Conservation (phyloP, 176 grass and related monocot species). For the Themeda triandra region DNA sequence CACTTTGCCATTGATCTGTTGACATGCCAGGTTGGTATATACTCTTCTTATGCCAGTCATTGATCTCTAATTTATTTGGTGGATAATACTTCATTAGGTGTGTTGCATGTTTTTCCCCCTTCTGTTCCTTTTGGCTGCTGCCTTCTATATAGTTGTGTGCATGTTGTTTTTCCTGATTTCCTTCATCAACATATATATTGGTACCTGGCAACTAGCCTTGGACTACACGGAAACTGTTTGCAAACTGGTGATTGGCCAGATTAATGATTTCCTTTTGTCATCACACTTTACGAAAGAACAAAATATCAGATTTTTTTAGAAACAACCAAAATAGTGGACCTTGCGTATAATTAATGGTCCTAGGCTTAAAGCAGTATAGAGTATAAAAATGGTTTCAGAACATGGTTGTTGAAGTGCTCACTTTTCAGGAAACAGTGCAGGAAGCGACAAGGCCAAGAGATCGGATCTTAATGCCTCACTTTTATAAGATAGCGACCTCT, state of each 20-base stretch:
- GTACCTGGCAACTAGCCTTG: not conserved
- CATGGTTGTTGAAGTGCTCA: constrained; percentile 12
- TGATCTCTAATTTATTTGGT: not conserved
- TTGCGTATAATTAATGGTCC: not conserved
- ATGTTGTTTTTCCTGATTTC: not conserved
- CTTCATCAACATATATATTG: not conserved
- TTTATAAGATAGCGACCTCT: constrained; percentile 26
- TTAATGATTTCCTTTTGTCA: not conserved
- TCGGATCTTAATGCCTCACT: not conserved
- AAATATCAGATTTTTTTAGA: not conserved
- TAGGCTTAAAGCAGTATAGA: not conserved
- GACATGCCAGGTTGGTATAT: constrained; percentile 69
- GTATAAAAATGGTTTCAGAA: not conserved
- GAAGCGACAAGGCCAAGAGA: constrained; percentile 1
- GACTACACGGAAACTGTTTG: not conserved
- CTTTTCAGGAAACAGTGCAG: constrained; percentile 17
- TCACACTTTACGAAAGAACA: constrained; percentile 2
- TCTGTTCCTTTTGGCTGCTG: not conserved
- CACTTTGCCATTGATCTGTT: constrained; percentile 91
- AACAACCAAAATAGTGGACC: not conserved
- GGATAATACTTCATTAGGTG: not conserved
- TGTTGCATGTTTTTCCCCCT: not conserved
- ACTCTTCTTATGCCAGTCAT: not conserved
- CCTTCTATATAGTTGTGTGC: not conserved
- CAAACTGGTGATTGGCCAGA: not conserved